A percentile compares a stretch with the other conserved stretches of the same genome.
These are phyloP conservation scores for Geosmithia putterillii DNA, from an alignment of 2,329 filamentous ascomycete species.

Conservation along the genomic window DNA sequence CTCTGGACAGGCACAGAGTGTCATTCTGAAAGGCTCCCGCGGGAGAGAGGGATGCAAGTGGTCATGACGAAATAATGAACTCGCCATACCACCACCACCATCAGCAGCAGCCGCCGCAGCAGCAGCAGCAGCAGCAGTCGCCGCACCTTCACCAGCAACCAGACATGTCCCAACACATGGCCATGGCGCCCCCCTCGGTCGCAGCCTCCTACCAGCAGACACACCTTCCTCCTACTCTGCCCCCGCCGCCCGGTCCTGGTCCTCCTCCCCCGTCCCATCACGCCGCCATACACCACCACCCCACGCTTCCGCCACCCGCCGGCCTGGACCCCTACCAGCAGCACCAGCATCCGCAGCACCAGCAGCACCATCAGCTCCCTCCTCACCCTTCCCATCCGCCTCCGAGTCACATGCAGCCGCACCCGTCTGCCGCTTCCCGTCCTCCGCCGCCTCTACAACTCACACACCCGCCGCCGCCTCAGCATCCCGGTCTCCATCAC, in stretches of 20 bases:
- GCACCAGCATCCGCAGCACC: constrained; percentile 4
- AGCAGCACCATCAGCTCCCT: constrained; percentile 9
- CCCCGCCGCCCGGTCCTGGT: not conserved
- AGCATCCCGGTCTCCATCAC: not conserved
- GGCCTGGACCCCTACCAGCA: constrained; percentile 2
- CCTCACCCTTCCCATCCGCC: constrained; percentile 3
- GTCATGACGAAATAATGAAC: not conserved
- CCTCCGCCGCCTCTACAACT: constrained; percentile 2
- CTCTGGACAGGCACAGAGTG: no score
- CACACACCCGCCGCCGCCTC: not conserved
- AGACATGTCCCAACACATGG: constrained; percentile 3
- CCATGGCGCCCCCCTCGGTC: constrained; percentile 1
- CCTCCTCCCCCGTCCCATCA: not conserved
- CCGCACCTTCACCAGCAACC: no score
- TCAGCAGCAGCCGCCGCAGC: not conserved
- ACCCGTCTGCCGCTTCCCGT: constrained; percentile 1
- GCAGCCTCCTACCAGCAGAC: not conserved
- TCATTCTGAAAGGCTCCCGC: not conserved
- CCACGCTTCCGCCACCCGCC: not conserved
- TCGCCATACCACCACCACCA: not conserved
- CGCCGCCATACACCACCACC: not conserved
- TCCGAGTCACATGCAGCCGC: constrained; percentile 1
- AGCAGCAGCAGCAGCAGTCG: not conserved
- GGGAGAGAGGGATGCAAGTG: not conserved
- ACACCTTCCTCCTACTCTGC: not conserved